Conservation (phyloP, 805 yeast genomes). For the Hanseniaspora clermontiae region DNA sequence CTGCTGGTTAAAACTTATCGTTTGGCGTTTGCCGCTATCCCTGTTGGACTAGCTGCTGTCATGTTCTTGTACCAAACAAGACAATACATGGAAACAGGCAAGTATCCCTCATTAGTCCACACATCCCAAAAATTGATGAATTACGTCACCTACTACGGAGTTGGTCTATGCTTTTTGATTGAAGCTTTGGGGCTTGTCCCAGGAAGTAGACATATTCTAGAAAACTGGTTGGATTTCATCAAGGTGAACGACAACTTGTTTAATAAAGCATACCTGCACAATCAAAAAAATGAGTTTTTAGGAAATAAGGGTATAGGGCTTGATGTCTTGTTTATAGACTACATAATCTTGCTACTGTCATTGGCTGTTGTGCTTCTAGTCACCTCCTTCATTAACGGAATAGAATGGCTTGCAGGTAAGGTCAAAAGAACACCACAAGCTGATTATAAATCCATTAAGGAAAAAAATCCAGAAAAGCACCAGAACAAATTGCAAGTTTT, state of each 20-base stretch:
- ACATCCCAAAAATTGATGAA: conserved; percentile 33
- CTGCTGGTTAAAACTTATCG: conserved; percentile 66
- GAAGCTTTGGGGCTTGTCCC: conserved; percentile 27
- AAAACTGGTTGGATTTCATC: conserved; percentile 42
- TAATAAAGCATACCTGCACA: neutral
- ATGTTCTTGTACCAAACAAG: conserved; percentile 28
- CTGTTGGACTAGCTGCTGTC: conserved; percentile 40
- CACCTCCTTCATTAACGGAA: neutral
- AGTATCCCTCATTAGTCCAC: conserved; percentile 35
- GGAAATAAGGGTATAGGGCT: neutral
- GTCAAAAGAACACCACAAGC: neutral
- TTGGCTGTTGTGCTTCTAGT: neutral
- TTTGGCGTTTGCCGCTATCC: conserved; percentile 57
- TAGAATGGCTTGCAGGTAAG: neutral
- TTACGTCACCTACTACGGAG: conserved; percentile 5
- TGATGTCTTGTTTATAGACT: conserved; percentile 3
- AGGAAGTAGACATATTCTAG: conserved; percentile 28
- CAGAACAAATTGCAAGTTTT: neutral
- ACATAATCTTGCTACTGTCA: conserved; percentile 2
- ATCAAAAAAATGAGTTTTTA: conserved; percentile 8
- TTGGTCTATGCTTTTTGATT: conserved; percentile 17
- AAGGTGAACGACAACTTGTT: conserved; percentile 20
- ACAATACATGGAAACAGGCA: conserved; percentile 15
- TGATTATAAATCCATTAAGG: neutral
- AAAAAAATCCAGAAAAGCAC: neutral